Conservation (phyloP, 2,329 filamentous ascomycete species). For the Arthrinium phaeospermum region DNA sequence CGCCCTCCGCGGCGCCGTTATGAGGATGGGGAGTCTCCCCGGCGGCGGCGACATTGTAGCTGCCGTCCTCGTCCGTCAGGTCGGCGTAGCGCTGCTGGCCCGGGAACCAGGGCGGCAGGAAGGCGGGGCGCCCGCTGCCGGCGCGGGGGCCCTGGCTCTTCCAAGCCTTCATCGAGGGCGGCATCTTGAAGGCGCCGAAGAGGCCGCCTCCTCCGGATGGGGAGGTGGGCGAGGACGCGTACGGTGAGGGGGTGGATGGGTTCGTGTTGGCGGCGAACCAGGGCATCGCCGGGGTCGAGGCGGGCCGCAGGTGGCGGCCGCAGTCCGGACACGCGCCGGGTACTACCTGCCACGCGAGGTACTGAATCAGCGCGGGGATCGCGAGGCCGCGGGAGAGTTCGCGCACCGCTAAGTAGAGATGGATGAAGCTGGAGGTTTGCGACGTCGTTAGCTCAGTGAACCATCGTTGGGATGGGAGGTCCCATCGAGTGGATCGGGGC, state of each 20-base stretch:
- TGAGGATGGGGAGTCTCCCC: background rate
- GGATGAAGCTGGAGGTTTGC: conserved; percentile 39
- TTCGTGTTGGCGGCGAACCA: conserved; percentile 28
- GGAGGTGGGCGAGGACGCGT: background rate
- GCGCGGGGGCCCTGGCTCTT: conserved; percentile 23
- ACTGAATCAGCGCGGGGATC: conserved; percentile 45
- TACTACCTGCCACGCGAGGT: conserved; percentile 45
- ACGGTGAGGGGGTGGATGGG: conserved; percentile 12
- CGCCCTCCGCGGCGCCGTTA: background rate
- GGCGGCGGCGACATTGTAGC: background rate
- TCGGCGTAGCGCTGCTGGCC: background rate
- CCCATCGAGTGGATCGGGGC: background rate
- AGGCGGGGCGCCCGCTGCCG: conserved; percentile 18
- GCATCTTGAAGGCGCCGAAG: conserved; percentile 36
- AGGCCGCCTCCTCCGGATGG: background rate
- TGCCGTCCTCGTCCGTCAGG: background rate
- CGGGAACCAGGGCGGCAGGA: background rate
- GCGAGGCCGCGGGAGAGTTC: conserved; percentile 48
- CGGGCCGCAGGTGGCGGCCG: conserved; percentile 43
- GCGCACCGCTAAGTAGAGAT: conserved; percentile 44
- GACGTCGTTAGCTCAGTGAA: conserved; percentile 18
- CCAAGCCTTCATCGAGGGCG: conserved; percentile 24
- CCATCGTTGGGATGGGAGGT: background rate
- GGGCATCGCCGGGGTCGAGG: conserved; percentile 29
- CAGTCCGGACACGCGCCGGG: conserved; percentile 49